Percentiles rank a stretch among this genome's conserved stretches.
Evolutionary conservation across 768 basidiomycete species (phyloP).

Genomic region (Tulasnella sp.): DNA sequence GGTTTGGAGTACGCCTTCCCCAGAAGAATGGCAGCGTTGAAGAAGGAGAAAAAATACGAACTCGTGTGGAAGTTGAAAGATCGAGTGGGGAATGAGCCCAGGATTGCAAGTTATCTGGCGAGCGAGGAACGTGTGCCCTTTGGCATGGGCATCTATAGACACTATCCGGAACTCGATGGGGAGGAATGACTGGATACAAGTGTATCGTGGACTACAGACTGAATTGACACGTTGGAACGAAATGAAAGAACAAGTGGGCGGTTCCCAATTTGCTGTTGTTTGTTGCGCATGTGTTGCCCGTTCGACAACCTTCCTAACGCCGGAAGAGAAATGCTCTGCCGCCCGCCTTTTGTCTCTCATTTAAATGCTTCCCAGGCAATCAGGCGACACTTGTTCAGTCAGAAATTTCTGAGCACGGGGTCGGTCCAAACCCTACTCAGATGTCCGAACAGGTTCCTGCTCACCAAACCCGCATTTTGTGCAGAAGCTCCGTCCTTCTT

Average conservation of each 20-base stretch:
- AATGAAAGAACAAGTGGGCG: not conserved
- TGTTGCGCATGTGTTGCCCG: not conserved
- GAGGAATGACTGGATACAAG: constrained; percentile 31
- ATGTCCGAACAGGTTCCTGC: not conserved
- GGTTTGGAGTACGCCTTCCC: constrained; percentile 42
- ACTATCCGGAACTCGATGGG: constrained; percentile 42
- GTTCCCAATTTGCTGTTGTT: not conserved
- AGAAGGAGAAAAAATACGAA: constrained; percentile 33
- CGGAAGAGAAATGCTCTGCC: not conserved
- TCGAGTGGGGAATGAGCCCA: constrained; percentile 35
- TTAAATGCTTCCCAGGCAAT: not conserved
- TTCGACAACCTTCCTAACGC: not conserved
- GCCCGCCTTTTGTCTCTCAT: not conserved
- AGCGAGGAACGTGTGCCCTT: constrained; percentile 37
- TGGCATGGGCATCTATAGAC: constrained; percentile 38
- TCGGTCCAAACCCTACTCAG: not conserved
- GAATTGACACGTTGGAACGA: not conserved
- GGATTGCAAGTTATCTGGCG: constrained; percentile 39
- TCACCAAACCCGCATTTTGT: not conserved
- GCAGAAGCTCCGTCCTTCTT: not conserved
- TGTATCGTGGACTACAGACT: not conserved
- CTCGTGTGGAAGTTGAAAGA: constrained; percentile 38
- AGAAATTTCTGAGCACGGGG: not conserved
- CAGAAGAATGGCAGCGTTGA: constrained; percentile 34
- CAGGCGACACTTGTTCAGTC: not conserved